These are phyloP conservation scores for Salix caprea DNA, from an alignment of 345 rosid genomes.

Conservation along the genomic window DNA sequence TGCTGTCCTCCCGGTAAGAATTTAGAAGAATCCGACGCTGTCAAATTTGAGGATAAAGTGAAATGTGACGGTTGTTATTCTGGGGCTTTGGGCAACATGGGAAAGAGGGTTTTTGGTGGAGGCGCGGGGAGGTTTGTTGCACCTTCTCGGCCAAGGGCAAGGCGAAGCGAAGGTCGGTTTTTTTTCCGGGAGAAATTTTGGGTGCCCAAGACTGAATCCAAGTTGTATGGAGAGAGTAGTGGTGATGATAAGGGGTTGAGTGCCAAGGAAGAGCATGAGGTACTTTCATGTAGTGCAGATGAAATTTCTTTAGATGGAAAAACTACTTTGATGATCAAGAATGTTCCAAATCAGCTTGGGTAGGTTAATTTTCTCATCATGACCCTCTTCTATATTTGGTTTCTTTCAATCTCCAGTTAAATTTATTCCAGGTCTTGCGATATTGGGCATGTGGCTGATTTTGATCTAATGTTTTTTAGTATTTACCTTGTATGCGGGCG, in stretches of 20 bases:
- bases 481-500: not conserved
- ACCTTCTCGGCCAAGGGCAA: not conserved
- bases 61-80: not conserved
- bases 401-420: not conserved
- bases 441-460: too few species aligned
- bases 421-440: not conserved
- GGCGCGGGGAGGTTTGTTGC: not conserved
- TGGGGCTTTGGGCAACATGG: not conserved
- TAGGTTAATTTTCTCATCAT: not conserved
- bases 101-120: not conserved
- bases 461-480: not conserved
- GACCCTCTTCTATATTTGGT: not conserved
- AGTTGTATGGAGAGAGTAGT: not conserved
- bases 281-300: not conserved
- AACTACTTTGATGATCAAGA: constrained; percentile 19
- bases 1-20: not conserved
- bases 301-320: not conserved
- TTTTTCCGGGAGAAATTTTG: not conserved
- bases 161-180: not conserved
- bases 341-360: constrained; percentile 19
- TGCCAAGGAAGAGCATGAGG: too few species aligned
- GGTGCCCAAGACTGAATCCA: not conserved
- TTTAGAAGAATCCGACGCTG: not conserved
- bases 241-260: not conserved
- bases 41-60: not conserved